A percentile compares a stretch with the other conserved stretches of the same genome.
Conservation (phyloP, 306 rosid genomes). For the Sechiopsis laciniata region DNA sequence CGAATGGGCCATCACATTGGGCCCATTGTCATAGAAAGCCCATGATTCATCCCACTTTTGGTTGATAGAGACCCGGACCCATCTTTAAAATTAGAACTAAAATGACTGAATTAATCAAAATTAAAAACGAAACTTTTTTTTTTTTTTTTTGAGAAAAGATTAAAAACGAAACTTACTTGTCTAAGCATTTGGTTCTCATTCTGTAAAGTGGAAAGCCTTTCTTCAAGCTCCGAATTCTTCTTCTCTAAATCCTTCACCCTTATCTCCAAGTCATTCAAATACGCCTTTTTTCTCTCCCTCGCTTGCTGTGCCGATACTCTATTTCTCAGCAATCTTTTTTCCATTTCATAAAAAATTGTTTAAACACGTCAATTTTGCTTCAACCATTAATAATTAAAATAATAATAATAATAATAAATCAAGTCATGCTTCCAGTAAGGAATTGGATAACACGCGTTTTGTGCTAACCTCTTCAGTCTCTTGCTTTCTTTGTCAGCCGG, state of each 20-base stretch:
- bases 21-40: not conserved
- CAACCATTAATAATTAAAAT: not conserved
- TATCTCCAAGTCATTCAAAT: conserved; percentile 62
- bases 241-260: conserved; percentile 58
- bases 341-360: not conserved
- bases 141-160: no score
- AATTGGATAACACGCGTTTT: not conserved
- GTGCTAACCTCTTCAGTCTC: conserved; percentile 68
- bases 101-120: not conserved
- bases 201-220: conserved; percentile 55
- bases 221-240: conserved; percentile 57
- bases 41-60: not conserved
- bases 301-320: conserved; percentile 92
- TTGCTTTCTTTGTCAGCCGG: conserved; percentile 96
- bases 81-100: not conserved
- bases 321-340: conserved; percentile 55
- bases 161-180: conserved; percentile 14
- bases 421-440: no score
- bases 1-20: not conserved
- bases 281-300: conserved; percentile 71
- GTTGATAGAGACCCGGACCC: not conserved
- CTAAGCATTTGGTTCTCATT: conserved; percentile 29
- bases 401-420: no score
- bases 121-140: no score
- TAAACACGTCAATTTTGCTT: not conserved